phyloP scores from a whole-genome alignment of 768 basidiomycete genomes.

The Phlebiopsis flavidoalba region DNA sequence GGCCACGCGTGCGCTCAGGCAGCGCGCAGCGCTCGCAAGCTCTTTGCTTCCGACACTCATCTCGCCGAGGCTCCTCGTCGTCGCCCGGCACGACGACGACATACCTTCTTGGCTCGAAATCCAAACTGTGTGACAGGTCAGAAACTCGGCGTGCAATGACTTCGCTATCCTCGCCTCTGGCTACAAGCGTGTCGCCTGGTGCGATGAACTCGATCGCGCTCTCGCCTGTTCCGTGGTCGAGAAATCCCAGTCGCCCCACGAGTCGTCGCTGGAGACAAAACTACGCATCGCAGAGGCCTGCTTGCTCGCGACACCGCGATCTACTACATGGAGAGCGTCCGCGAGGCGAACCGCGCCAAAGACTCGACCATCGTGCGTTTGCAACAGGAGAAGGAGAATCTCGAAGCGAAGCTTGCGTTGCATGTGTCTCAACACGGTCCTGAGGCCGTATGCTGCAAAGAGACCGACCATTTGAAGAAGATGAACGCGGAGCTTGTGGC shows the following conservation, averaged over 20 bases:
- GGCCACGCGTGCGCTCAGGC: conserved; percentile 6
- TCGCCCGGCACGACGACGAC: not conserved
- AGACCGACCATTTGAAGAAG: conserved; percentile 17
- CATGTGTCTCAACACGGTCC: not conserved
- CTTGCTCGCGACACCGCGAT: conserved; percentile 60
- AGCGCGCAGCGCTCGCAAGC: not conserved
- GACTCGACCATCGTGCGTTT: conserved; percentile 43
- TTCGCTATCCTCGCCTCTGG: not conserved
- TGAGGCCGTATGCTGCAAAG: not conserved
- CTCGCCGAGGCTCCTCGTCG: not conserved
- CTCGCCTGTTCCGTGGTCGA: not conserved
- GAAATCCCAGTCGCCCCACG: not conserved
- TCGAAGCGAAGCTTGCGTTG: conserved; percentile 21
- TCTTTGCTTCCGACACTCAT: not conserved
- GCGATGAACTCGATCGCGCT: not conserved
- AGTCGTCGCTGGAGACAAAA: conserved; percentile 1
- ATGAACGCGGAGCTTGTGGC: not conserved
- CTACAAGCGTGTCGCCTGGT: not conserved
- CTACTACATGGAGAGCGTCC: conserved; percentile 53
- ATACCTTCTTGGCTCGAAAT: too few relatives aligned
- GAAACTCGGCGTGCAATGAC: not conserved
- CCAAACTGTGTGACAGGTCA: not conserved
- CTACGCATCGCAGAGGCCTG: conserved; percentile 46
- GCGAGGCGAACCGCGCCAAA: conserved; percentile 58
- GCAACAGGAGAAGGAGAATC: conserved; percentile 31